Evolutionary conservation across 2,329 filamentous ascomycete species (phyloP).

Genomic region (Xylaria hypoxylon): DNA sequence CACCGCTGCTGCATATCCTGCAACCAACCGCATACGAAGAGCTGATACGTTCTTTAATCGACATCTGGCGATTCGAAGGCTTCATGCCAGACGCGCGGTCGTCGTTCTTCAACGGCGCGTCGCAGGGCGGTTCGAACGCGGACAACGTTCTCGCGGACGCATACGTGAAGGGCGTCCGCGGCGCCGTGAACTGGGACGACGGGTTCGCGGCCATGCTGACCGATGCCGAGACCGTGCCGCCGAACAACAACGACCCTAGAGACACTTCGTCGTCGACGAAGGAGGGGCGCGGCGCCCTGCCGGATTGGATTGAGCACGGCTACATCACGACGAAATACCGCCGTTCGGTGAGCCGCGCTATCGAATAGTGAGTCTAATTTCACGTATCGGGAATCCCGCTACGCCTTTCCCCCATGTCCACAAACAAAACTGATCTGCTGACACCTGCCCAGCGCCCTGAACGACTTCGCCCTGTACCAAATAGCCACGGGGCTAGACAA

Average conservation of each 20-base stretch:
- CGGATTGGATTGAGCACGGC: constrained; percentile 73
- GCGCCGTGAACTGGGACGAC: constrained; percentile 72
- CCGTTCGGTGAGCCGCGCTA: constrained; percentile 71
- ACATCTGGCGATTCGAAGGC: constrained; percentile 73
- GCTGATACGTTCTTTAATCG: constrained; percentile 74
- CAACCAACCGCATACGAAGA: constrained; percentile 73
- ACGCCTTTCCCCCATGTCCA: background rate
- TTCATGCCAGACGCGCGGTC: constrained; percentile 75
- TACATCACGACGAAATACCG: constrained; percentile 73
- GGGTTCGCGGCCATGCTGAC: constrained; percentile 73
- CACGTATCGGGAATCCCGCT: background rate
- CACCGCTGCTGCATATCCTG: constrained; percentile 72
- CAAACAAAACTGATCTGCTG: background rate
- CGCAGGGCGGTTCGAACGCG: constrained; percentile 76
- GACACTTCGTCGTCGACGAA: constrained; percentile 72
- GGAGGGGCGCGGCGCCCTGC: constrained; percentile 75
- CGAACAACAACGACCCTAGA: constrained; percentile 68
- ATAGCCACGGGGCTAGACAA: constrained; percentile 70
- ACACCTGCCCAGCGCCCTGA: constrained; percentile 59
- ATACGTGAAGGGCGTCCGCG: constrained; percentile 74
- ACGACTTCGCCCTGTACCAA: constrained; percentile 75
- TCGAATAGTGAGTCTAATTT: constrained; percentile 66
- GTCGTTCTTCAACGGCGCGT: constrained; percentile 75
- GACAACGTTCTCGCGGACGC: constrained; percentile 80
- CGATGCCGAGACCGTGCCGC: constrained; percentile 72